Evolutionary conservation across 768 basidiomycete genomes (phyloP).

Genomic region (Rhodotorula kratochvilovae): DNA sequence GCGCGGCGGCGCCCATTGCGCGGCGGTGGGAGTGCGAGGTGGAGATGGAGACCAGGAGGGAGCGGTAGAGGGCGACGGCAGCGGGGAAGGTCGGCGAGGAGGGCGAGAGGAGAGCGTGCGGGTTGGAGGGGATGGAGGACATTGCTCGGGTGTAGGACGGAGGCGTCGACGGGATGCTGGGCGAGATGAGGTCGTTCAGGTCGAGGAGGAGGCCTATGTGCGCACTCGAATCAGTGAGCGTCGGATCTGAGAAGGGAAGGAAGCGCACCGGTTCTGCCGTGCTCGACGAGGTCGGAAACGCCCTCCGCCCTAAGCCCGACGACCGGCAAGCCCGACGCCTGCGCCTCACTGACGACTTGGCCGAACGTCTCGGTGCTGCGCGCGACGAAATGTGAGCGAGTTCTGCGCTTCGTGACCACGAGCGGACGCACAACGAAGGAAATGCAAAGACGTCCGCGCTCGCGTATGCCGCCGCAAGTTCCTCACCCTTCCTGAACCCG

Average conservation of each 20-base stretch:
- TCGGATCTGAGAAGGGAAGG: neutral
- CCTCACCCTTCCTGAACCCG: constrained; percentile 49
- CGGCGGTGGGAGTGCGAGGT: constrained; percentile 14
- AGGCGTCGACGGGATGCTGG: neutral
- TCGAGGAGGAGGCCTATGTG: constrained; percentile 35
- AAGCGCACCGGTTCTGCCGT: constrained; percentile 26
- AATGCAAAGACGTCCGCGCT: constrained; percentile 53
- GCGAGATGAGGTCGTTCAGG: constrained; percentile 19
- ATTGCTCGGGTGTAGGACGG: neutral
- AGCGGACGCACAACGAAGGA: constrained; percentile 46
- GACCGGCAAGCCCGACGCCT: constrained; percentile 53
- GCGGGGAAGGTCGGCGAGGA: constrained; percentile 12
- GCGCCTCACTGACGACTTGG: constrained; percentile 53
- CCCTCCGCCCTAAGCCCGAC: constrained; percentile 52
- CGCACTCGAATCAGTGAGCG: neutral
- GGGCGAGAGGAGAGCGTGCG: constrained; percentile 28
- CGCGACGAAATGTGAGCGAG: neutral
- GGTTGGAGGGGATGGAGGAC: constrained; percentile 8
- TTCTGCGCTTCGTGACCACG: too few species aligned
- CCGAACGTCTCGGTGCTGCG: constrained; percentile 47
- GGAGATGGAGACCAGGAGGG: constrained; percentile 15
- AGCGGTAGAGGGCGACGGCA: constrained; percentile 25
- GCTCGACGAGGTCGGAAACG: constrained; percentile 45
- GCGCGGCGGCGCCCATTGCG: constrained; percentile 12
- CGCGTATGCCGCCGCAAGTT: constrained; percentile 51